Evolutionary conservation across 495 filamentous ascomycete genomes (phyloP).

Genomic region (Emericellopsis terricola): DNA sequence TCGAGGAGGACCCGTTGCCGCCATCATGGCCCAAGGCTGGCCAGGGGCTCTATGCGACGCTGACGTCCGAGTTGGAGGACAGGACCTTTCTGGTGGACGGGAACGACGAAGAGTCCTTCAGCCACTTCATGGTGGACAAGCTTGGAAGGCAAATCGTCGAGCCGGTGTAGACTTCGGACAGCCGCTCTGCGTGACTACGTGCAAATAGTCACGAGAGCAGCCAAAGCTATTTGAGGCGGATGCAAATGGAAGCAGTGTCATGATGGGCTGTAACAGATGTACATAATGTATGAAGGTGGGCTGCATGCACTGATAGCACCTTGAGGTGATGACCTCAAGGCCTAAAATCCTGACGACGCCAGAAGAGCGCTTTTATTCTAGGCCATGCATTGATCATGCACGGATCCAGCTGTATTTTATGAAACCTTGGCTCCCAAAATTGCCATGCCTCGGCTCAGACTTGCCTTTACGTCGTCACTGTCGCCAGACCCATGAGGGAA

Average conservation of each 20-base stretch:
- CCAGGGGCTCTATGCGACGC: constrained; percentile 28
- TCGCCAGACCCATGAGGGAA: not conserved
- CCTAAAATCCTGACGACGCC: too few species aligned
- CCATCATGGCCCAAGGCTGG: constrained; percentile 51
- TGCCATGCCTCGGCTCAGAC: constrained; percentile 9
- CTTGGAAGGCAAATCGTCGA: constrained; percentile 2
- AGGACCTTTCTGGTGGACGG: constrained; percentile 24
- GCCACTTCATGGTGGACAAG: constrained; percentile 25
- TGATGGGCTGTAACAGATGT: too few species aligned
- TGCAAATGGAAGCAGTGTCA: too few species aligned
- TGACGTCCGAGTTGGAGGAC: constrained; percentile 27
- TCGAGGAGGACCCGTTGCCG: constrained; percentile 24
- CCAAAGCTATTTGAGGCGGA: too few species aligned
- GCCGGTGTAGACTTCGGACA: constrained; percentile 8
- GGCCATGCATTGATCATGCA: too few species aligned
- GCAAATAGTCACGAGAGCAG: too few species aligned
- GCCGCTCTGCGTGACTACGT: too few species aligned
- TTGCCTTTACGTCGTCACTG: constrained; percentile 8
- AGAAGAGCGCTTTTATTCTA: too few species aligned
- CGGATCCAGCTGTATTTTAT: not conserved
- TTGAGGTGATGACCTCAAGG: too few species aligned
- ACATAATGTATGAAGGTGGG: too few species aligned
- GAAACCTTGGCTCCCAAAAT: too few species aligned
- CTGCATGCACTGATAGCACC: too few species aligned
- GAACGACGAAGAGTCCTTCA: constrained; percentile 34